A percentile compares a stretch with the other conserved stretches of the same genome.
Conservation (phyloP, 805 yeast species). For the Metschnikowia gelsemii region DNA sequence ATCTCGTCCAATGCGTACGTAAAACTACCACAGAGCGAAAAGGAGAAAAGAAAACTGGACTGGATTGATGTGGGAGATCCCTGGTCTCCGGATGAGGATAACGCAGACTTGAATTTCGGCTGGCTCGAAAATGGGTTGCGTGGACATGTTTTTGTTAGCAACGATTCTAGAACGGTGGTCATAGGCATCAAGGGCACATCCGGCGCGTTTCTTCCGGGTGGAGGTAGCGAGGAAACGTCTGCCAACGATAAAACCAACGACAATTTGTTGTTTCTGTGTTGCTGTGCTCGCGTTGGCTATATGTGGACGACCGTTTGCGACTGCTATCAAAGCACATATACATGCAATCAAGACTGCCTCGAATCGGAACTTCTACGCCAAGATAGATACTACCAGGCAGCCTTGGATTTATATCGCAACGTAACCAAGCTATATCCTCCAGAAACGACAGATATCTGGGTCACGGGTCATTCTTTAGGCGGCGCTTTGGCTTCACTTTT, state of each 20-base stretch:
- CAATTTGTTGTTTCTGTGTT: slow-evolving; percentile 86
- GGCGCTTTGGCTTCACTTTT: slow-evolving; percentile 79
- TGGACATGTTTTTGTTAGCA: slow-evolving; percentile 80
- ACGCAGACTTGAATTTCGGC: slow-evolving; percentile 65
- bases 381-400: slow-evolving; percentile 82
- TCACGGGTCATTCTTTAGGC: slow-evolving; percentile 93
- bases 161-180: slow-evolving; percentile 60
- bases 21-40: slow-evolving; percentile 57
- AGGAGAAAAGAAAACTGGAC: slow-evolving; percentile 56
- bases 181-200: slow-evolving; percentile 89
- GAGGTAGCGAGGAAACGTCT: slow-evolving; percentile 64
- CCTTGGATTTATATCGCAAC: slow-evolving; percentile 70
- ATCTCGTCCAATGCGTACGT: slow-evolving; percentile 94
- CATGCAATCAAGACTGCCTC: slow-evolving; percentile 85
- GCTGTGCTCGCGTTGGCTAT: slow-evolving; percentile 90
- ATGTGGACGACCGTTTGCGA: slow-evolving; percentile 96
- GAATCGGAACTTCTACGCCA: slow-evolving; percentile 70
- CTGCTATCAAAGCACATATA: slow-evolving; percentile 78
- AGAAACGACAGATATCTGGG: slow-evolving; percentile 67
- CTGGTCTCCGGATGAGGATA: slow-evolving; percentile 53
- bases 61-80: slow-evolving; percentile 74
- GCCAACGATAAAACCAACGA: slow-evolving; percentile 82
- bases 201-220: slow-evolving; percentile 62
- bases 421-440: slow-evolving; percentile 68
- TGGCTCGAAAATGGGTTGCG: slow-evolving; percentile 86